Evolutionary conservation across 306 rosid species (phyloP).

Genomic region (Psophocarpus tetragonolobus): DNA sequence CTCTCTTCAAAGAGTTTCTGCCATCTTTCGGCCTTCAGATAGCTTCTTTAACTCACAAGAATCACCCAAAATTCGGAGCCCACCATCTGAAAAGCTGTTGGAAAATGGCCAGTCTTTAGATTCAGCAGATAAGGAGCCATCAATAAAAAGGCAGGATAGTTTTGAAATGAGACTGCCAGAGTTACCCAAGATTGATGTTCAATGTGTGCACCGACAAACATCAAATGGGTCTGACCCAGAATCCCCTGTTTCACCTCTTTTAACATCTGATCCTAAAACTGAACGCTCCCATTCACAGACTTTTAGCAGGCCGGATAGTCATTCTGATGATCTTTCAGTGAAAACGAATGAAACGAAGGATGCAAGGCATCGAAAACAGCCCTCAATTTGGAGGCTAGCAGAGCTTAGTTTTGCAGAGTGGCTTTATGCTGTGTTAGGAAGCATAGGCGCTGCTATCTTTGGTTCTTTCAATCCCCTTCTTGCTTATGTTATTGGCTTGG

Average conservation of each 20-base stretch:
- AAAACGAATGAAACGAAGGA: slow-evolving; percentile 53
- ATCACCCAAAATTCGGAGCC: slow-evolving; percentile 79
- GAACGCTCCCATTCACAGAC: slow-evolving; percentile 99
- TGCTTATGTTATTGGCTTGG: slow-evolving; percentile 90
- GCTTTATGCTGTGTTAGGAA: slow-evolving; percentile 98
- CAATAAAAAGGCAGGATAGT: slow-evolving; percentile 93
- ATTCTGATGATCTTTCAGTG: slow-evolving; percentile 66
- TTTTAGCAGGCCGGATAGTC: slow-evolving; percentile 91
- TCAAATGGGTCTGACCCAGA: slow-evolving; percentile 96
- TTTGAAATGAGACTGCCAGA: slow-evolving; percentile 96
- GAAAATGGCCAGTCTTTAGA: slow-evolving; percentile 87
- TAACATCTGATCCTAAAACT: slow-evolving; percentile 95
- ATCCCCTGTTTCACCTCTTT: slow-evolving; percentile 94
- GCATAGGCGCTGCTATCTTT: slow-evolving; percentile 96
- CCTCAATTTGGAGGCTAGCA: slow-evolving; percentile 95
- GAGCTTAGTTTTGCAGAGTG: slow-evolving; percentile 97
- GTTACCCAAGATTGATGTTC: slow-evolving; percentile 94
- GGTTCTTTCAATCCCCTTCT: slow-evolving; percentile 99
- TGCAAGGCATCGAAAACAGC: slow-evolving; percentile 59
- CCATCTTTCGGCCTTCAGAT: slow-evolving; percentile 66
- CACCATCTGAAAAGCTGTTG: slow-evolving; percentile 81
- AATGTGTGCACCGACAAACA: slow-evolving; percentile 62
- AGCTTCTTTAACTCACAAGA: slow-evolving; percentile 70
- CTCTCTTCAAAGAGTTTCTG: slow-evolving; percentile 85
- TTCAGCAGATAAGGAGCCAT: slow-evolving; percentile 75